Evolutionary conservation across 352 stramenopile species (phyloP), one percentile per base, ranked within the genome.

Genomic region (Porosira glacialis): DNA sequence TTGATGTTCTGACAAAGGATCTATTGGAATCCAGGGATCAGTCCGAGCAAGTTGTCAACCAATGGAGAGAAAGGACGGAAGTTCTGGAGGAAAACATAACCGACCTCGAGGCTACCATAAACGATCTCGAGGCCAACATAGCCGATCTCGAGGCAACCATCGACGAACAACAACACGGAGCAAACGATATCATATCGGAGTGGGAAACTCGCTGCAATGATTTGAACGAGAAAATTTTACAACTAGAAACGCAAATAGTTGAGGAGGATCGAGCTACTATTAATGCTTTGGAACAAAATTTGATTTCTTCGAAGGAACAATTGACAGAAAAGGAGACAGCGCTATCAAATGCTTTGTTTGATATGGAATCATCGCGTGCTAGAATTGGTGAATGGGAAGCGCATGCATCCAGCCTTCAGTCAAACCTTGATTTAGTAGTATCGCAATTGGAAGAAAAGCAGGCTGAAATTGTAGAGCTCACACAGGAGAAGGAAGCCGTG

Each of bases 121-220:
- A n/a, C n/a, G n/a, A n/a, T n/a, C n/a, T n/a, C n/a, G n/a, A n/a
- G n/a, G 28, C 49, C 3, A 66, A 57, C 33, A 78, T 70, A 41
- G 47, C 62, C 50, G 61, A 73, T 21, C 38, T 78, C 15, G 63
- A 75, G 53, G 2, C 43, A 51, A 49, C 64, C 36, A 43, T 74
- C 5, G 2, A 66, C 35, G 39, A 64, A 28, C 33, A 87, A 50
- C 45, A 80, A 41, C 51, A 55, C 7, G 58, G 75, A 50, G 81
- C 78, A 4, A 82, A 66, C 33, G 67, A 74, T 55, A 78, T 69
- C n/a, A 88, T 88, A 53, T n/a, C 71, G 10, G 63, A 80, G 35
- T 2, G 50, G 35, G 41, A 75, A 63, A 22, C 64, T 33, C 15
- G 26, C 36, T 27, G 31, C 11, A 36, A 62, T 44, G 57, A 70